These are phyloP conservation scores for Eucalyptus camaldulensis DNA, from an alignment of 345 rosid species.

Conservation along the genomic window DNA sequence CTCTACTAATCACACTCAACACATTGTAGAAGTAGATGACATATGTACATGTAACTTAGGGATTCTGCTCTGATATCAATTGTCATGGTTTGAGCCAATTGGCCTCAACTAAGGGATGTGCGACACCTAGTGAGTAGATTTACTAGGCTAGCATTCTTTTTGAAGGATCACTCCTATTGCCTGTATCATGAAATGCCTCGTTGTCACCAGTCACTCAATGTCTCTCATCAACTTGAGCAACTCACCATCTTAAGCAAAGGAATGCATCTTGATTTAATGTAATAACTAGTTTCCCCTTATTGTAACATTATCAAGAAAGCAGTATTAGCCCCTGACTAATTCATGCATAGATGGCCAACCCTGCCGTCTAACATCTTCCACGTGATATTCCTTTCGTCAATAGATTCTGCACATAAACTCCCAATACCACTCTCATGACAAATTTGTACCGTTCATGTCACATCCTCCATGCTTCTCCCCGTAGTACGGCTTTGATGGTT, in stretches of 20 bases:
- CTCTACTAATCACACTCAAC: neutral
- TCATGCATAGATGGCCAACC: too few species aligned
- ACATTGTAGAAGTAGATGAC: neutral
- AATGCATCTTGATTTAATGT: neutral
- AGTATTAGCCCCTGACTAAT: accelerated
- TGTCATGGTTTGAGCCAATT: neutral
- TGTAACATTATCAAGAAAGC: too few species aligned
- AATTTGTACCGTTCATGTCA: too few species aligned
- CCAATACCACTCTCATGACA: too few species aligned
- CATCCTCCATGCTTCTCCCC: too few species aligned
- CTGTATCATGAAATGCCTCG: neutral
- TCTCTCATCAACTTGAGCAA: neutral
- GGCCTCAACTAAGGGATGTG: neutral
- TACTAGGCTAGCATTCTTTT: neutral
- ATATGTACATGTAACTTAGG: neutral
- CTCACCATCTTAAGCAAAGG: neutral
- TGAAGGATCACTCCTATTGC: neutral
- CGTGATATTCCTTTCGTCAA: too few species aligned
- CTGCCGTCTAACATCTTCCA: neutral
- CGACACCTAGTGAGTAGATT: neutral
- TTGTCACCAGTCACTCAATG: neutral
- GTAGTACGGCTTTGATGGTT: too few species aligned
- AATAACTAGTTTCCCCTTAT: neutral
- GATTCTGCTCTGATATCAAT: neutral
- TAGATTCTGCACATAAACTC: too few species aligned